Evolutionary conservation across 768 basidiomycete genomes (phyloP), one percentile per base, ranked within the genome.

Genomic region (Floccularia luteovirens): DNA sequence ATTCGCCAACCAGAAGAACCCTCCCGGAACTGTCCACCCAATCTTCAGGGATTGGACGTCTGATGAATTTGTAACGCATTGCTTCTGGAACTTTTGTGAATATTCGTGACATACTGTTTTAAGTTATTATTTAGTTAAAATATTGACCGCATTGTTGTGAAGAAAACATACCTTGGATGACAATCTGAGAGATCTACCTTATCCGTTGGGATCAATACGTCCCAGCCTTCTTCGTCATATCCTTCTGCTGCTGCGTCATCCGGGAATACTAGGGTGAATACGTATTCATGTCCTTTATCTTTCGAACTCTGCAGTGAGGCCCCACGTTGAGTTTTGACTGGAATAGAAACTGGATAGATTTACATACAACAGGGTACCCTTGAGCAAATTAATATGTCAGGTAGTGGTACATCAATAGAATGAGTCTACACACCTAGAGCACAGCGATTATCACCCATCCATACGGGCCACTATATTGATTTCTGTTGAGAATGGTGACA

Each of bases 1-100:
- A 74, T 31, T 78, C 75, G 31, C 77, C 78, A 19, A 77, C 57
- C 13, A 79, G 52, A 8, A 74, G 48, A 24, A 70, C 57, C 16
- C 62, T 57, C 1, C 73, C 71, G 13, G 58, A 59, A 5, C 58
- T 49, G 49, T 78, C 67, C 1, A 73, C 65, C 77, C 75, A 77
- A 27, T 70, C 67, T 30, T 75, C 68, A 10, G 65, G 46, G 13
- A 59, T 62, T 8, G 55, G 48, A 2, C 57, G 50, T 17, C 44
- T 41, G 44, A 67, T 51, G 24, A 60, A 59, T 41, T 66, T 67
- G 6, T 64, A 63, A 16, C 59, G 60, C 16, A 64, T 44, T 16
- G 63, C 62, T 20, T 58, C 41, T 1, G 63, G 60, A 1, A 59
- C 46, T 24, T 62, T 46, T 6, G 52, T 50, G 30, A 68, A 56